Base-by-base conservation (phyloP, 345 rosid genomes). In the Eucalyptus decipiens region DNA sequence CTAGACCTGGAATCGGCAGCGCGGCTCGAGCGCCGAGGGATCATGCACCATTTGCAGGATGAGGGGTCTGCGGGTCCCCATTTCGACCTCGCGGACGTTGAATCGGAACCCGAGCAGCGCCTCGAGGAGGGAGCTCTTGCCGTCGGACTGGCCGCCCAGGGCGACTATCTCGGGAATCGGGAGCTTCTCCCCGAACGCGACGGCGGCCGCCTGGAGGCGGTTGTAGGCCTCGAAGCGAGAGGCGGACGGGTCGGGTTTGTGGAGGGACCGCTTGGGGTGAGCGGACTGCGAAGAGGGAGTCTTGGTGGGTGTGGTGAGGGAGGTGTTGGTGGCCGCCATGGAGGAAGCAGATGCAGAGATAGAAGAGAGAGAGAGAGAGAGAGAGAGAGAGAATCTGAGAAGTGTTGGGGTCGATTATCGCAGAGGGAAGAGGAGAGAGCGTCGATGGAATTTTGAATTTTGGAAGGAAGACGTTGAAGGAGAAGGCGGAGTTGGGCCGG, bases 91-190 rank as follows among this genome's bases (percentile, higher is more conserved):
- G 12, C 99, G 96, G 47, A 98, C 97, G 90, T 98, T 98, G 88
- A 98, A 98, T 30, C 99, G 97, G 86, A 98, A 98, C 14, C 99
- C 99, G 34, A 98, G 92, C 21, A 98, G 96, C 5, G 99, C 99
- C 90, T 97, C 99, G 11, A 98, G 96, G 16, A 98, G 98, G 69
- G 99, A 96, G 89, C 99, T 98, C 91, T 98, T 98, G 0, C 99
- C 99, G 23, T 97, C 99, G 2, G 99, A 98, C 90, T 98, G 99
- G 7, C 99, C 99, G 15, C 99, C 99, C 18, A 98, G 90, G 80
- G 98, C 99, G 6, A 98, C 99, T 28, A 98, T 98, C 92, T 98
- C 99, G 1, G 99, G 99, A 60, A 98, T 98, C 5, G 99, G 99
- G 65, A 98, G 97, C 90, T 96, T 96, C 94, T 98, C 99, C 1